Evolutionary conservation across 441 rosid genomes (phyloP).

Genomic region (Corymbia citriodora): DNA sequence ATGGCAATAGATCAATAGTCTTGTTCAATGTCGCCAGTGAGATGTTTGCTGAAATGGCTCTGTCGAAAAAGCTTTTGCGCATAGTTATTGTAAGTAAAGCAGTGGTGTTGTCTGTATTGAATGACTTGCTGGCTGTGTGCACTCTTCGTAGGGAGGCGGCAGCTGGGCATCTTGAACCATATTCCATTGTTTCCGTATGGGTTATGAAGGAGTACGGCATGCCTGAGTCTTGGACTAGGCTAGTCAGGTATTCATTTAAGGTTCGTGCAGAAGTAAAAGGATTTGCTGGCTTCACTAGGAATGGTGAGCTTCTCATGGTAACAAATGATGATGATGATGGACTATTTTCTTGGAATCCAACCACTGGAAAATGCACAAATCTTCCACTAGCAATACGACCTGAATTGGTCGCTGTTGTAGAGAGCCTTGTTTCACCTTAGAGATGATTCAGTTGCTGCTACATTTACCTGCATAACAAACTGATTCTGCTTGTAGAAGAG

Average conservation of each 20-base stretch:
- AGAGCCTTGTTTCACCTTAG: neutral
- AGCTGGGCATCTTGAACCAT: neutral
- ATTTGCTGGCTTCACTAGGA: neutral
- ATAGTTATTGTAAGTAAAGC: neutral
- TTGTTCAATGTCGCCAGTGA: neutral
- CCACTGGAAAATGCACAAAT: neutral
- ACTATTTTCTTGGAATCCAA: neutral
- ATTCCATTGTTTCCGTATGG: neutral
- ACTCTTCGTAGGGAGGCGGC: rapidly evolving
- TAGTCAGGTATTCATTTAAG: neutral
- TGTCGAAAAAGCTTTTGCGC: neutral
- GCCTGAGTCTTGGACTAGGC: neutral
- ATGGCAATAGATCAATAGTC: neutral
- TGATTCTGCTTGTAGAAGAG: neutral
- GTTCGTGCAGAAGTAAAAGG: rapidly evolving
- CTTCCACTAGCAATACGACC: rapidly evolving
- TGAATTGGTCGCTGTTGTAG: neutral
- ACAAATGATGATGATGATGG: neutral
- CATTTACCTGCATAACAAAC: neutral
- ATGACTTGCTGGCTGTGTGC: neutral
- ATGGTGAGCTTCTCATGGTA: neutral
- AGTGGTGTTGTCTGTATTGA: neutral
- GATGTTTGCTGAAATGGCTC: neutral
- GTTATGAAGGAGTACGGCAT: neutral
- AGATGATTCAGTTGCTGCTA: neutral